Conservation (phyloP, 2,329 filamentous ascomycete genomes). For the Septoria petroselini region DNA sequence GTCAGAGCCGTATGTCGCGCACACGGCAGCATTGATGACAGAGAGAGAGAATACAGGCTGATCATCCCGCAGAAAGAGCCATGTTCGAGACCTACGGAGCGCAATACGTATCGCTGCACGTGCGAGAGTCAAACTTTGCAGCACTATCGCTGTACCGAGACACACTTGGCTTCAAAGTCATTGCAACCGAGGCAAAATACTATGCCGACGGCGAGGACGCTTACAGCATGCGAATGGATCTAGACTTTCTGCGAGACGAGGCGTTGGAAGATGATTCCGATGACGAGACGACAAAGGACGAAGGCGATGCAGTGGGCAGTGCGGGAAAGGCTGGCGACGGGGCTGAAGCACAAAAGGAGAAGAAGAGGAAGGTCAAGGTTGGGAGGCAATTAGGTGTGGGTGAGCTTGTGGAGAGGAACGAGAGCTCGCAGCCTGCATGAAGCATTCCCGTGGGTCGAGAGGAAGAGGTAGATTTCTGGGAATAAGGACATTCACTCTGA, state of each 20-base stretch:
- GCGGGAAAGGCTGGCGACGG: conserved; percentile 14
- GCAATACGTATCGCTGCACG: conserved; percentile 91
- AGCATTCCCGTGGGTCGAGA: no score
- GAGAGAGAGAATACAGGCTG: no score
- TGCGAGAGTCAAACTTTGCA: conserved; percentile 88
- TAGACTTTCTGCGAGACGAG: conserved; percentile 57
- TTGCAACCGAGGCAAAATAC: conserved; percentile 84
- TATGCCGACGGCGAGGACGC: conserved; percentile 98
- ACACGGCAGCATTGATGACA: not conserved
- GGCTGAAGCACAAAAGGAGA: conserved; percentile 43
- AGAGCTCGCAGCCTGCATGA: conserved; percentile 18
- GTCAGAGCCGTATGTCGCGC: conserved; percentile 74
- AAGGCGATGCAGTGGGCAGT: conserved; percentile 37
- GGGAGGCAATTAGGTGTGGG: conserved; percentile 74
- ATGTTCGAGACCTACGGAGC: conserved; percentile 95
- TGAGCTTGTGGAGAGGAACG: conserved; percentile 61
- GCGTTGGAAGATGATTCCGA: conserved; percentile 50
- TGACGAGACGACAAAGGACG: conserved; percentile 39
- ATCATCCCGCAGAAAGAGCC: conserved; percentile 64
- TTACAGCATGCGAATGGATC: conserved; percentile 86
- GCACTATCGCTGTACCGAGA: conserved; percentile 90
- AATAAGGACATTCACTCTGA: no score
- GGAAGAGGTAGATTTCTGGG: no score
- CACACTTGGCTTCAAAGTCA: conserved; percentile 82
- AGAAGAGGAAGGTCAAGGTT: conserved; percentile 81